Evolutionary conservation across 352 stramenopile species (phyloP).

Genomic region (Pythium dissotocum): DNA sequence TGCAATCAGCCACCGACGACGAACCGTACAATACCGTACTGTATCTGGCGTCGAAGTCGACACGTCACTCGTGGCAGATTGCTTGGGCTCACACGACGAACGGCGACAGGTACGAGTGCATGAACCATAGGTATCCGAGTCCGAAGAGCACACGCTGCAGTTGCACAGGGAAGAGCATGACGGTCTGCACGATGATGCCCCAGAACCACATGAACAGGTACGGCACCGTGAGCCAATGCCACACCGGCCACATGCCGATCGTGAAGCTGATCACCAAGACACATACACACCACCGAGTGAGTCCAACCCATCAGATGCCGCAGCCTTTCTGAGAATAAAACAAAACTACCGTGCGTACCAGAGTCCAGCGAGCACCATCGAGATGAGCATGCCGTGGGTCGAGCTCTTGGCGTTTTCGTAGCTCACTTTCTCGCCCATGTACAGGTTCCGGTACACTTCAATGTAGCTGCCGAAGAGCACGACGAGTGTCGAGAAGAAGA

Average conservation of each 20-base stretch:
- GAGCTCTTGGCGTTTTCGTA: slow-evolving; percentile 65
- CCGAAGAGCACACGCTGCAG: slow-evolving; percentile 67
- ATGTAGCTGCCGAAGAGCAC: slow-evolving; percentile 69
- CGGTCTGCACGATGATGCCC: slow-evolving; percentile 69
- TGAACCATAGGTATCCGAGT: slow-evolving; percentile 68
- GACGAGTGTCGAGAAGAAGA: slow-evolving; percentile 52
- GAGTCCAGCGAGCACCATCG: slow-evolving; percentile 53
- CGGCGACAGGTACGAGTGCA: slow-evolving; percentile 66
- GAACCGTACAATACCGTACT: background rate
- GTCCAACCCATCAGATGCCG: background rate
- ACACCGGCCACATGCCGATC: slow-evolving; percentile 77
- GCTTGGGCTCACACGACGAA: slow-evolving; percentile 27
- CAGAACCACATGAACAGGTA: slow-evolving; percentile 87
- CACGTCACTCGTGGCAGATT: background rate
- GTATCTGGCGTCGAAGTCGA: background rate
- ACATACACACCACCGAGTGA: background rate
- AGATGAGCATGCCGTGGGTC: slow-evolving; percentile 68
- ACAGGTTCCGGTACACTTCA: slow-evolving; percentile 65
- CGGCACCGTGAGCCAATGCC: slow-evolving; percentile 69
- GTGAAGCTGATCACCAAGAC: slow-evolving; percentile 39
- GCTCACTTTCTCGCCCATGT: slow-evolving; percentile 55
- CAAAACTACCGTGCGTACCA: slow-evolving; percentile 34
- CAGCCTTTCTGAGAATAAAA: background rate
- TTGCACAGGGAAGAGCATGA: slow-evolving; percentile 61
- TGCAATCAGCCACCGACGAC: background rate